Percentiles rank a stretch among this genome's conserved stretches.
Conservation (phyloP, 345 rosid species). For the Citrus inodora region DNA sequence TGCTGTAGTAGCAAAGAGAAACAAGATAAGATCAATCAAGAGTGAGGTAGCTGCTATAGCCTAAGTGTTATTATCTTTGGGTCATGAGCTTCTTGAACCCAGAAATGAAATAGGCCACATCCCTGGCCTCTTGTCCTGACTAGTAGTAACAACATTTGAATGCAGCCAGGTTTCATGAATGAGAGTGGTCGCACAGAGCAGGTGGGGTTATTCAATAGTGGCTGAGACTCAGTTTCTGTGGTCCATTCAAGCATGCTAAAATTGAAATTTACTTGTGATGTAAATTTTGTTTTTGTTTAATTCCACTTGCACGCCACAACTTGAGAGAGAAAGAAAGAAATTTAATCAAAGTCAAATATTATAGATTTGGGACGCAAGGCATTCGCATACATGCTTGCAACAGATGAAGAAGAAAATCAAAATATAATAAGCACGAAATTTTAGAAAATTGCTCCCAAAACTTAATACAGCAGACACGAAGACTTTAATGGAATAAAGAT, state of each 20-base stretch:
- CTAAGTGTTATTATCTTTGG: background rate
- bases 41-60: background rate
- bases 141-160: background rate
- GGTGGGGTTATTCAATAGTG: background rate
- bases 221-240: background rate
- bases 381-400: slow-evolving; percentile 7
- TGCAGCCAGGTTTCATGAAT: background rate
- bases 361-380: background rate
- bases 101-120: background rate
- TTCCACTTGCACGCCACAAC: slow-evolving; percentile 18
- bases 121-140: background rate
- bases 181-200: slow-evolving; percentile 1
- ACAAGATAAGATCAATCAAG: background rate
- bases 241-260: slow-evolving; percentile 3
- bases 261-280: background rate
- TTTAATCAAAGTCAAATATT: background rate
- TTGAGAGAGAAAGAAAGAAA: background rate
- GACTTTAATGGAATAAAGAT: no score
- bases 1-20: background rate
- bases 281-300: background rate
- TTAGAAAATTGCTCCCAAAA: no score
- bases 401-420: background rate
- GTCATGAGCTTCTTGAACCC: background rate
- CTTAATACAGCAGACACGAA: no score
- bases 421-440: no score